A percentile compares a stretch with the other conserved stretches of the same genome.
phyloP scores from a whole-genome alignment of 192 early-diverging fungal species.

The Oehlia diaphana region DNA sequence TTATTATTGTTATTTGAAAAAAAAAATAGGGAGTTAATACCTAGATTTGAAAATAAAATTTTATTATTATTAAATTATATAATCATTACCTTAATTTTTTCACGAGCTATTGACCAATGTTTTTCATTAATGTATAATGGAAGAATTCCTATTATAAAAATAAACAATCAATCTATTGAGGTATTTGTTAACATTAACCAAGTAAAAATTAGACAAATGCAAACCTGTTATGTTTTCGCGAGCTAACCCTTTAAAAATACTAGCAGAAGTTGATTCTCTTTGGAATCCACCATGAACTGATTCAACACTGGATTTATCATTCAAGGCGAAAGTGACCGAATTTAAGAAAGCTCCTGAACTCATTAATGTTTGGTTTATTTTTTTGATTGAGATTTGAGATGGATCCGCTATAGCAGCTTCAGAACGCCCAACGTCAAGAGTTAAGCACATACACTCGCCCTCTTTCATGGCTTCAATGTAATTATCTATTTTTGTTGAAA shows the following conservation, averaged over 20 bases:
- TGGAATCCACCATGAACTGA: conserved; percentile 46
- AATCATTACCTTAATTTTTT: conserved; percentile 42
- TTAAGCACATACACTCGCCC: conserved; percentile 46
- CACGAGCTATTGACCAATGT: conserved; percentile 44
- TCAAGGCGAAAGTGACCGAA: conserved; percentile 37
- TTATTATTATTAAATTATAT: neutral
- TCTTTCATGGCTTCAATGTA: conserved; percentile 39
- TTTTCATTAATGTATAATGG: conserved; percentile 44
- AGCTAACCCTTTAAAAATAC: conserved; percentile 40
- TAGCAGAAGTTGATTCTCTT: conserved; percentile 27
- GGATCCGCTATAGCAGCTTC: conserved; percentile 43
- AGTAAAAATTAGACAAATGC: neutral
- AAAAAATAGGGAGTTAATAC: neutral
- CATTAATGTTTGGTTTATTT: conserved; percentile 42
- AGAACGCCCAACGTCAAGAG: conserved; percentile 39
- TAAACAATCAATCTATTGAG: neutral
- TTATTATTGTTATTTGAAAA: too few species aligned
- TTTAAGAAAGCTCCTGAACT: conserved; percentile 44
- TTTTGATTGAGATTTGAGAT: conserved; percentile 43
- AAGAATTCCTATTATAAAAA: conserved; percentile 29
- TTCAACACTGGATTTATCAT: conserved; percentile 29
- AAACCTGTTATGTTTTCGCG: conserved; percentile 44
- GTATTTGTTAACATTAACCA: neutral
- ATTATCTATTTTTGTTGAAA: conserved; percentile 11
- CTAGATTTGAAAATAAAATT: neutral